Base-by-base conservation (phyloP, 805 yeast species). In the Cyberlindnera amylophila region DNA sequence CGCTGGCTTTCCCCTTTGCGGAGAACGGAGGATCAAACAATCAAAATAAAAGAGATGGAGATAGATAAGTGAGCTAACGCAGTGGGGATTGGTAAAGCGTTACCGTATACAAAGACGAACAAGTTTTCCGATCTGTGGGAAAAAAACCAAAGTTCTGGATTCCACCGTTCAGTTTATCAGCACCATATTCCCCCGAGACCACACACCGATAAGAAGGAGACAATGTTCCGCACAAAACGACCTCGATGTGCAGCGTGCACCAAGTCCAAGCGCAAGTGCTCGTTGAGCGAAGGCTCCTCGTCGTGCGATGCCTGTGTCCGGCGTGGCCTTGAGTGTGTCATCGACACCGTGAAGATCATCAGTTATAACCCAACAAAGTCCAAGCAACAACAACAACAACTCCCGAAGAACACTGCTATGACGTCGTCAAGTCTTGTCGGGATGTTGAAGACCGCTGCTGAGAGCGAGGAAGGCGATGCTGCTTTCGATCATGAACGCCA, bases 281-380 rank as follows among this genome's bases (percentile, higher is more conserved):
- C 41, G 14, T 30, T 13, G 18, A 13, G 17, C 26, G 7, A 37
- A 2, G 32, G 17, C 15, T 26, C 34, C 10, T 3, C 35, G 16
- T 37, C 45, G 10, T 42, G 45, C 15, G 45, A 42, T n/a, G 45
- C 41, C 19, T 42, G 45, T 38, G 11, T 38, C 14, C 37, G 38
- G 41, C 26, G 45, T 6, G 45, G 45, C 2, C 30, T 37, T 15
- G 13, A 29, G 14, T 42, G 45, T 14, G 39, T 33, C 16, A 31
- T 42, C 21, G 45, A 42, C 12, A 15, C 32, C 4, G 45, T 42
- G 23, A 42, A 42, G 45, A 37, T 42, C 41, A 42, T 42, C 32
- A 29, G 28, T 12, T 42, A 42, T 36, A 28, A 31, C 9, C 41
- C 45, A n/a, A 28, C 24, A 29, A 36, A 18, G 19, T 6, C 18